Percentiles rank a stretch among this genome's conserved stretches.
These are phyloP conservation scores for Hypoxylon perforatum DNA, from an alignment of 495 filamentous ascomycete genomes.

Conservation along the genomic window DNA sequence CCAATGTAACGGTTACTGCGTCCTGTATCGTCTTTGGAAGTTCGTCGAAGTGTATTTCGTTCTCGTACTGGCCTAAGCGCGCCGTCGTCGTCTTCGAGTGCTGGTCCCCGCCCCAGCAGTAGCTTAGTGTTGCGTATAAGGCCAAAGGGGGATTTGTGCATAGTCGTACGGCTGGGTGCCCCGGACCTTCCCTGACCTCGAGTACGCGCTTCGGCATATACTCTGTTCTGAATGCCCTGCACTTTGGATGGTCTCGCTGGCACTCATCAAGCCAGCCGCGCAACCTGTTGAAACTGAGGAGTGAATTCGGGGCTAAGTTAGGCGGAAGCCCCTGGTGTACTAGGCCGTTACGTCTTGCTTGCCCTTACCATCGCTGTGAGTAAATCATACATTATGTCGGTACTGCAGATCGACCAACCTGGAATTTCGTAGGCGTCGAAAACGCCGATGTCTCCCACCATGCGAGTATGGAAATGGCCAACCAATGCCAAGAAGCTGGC, in stretches of 20 bases:
- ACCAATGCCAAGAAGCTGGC: background rate
- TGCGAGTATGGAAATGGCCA: background rate
- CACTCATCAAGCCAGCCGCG: background rate
- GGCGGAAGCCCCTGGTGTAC: background rate
- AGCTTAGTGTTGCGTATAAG: background rate
- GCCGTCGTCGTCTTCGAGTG: background rate
- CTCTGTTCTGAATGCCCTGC: background rate
- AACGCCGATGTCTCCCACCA: background rate
- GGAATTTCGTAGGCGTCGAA: background rate
- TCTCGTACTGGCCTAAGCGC: background rate
- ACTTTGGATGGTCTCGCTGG: background rate
- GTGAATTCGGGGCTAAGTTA: background rate
- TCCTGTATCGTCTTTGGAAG: slow-evolving; percentile 17
- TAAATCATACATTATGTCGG: background rate
- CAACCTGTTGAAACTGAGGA: background rate
- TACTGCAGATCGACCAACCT: background rate
- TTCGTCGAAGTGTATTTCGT: background rate
- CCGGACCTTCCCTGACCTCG: background rate
- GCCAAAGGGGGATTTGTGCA: background rate
- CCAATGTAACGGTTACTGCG: slow-evolving; percentile 4
- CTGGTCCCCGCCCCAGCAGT: background rate
- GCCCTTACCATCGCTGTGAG: background rate
- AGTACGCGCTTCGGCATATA: background rate
- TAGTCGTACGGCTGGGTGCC: background rate
- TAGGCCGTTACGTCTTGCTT: background rate